A percentile compares a stretch with the other conserved stretches of the same genome.
These are phyloP conservation scores for Cyberlindnera subsufficiens DNA, from an alignment of 805 yeast species.

Conservation along the genomic window DNA sequence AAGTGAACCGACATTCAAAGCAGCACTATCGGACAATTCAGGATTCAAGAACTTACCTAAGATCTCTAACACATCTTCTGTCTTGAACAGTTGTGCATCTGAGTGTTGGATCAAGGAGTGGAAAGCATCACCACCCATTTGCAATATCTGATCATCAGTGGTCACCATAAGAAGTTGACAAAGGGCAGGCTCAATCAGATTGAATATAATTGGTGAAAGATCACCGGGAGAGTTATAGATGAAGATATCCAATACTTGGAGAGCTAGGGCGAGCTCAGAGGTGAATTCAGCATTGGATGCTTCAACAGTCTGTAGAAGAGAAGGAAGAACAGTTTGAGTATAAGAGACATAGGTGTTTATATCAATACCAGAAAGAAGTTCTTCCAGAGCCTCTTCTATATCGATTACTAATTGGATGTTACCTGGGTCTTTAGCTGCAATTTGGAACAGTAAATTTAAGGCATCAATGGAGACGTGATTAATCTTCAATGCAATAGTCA, in stretches of 20 bases:
- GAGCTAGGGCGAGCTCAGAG: conserved; percentile 50
- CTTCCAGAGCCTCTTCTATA: conserved; percentile 62
- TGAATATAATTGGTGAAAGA: conserved; percentile 36
- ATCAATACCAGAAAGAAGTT: conserved; percentile 45
- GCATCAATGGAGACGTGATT: conserved; percentile 26
- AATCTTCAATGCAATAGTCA: conserved; percentile 52
- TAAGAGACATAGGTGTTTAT: conserved; percentile 38
- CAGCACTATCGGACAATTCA: conserved; percentile 70
- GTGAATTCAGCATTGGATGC: conserved; percentile 40
- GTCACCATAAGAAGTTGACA: conserved; percentile 30
- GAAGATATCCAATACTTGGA: conserved; percentile 49
- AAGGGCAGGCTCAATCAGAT: conserved; percentile 37
- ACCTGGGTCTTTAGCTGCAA: conserved; percentile 69
- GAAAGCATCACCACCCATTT: conserved; percentile 70
- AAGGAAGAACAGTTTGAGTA: conserved; percentile 49
- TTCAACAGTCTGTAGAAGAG: conserved; percentile 34
- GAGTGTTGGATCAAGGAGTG: conserved; percentile 47
- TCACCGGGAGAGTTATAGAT: conserved; percentile 37
- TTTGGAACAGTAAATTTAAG: conserved; percentile 50
- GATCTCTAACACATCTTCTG: conserved; percentile 44
- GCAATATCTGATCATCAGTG: conserved; percentile 72
- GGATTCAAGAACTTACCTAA: conserved; percentile 70
- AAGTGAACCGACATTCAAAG: conserved; percentile 65
- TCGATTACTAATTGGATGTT: conserved; percentile 66
- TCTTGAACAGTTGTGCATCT: conserved; percentile 12